A percentile compares a stretch with the other conserved stretches of the same genome.
Conservation (phyloP, 2,329 filamentous ascomycete species). For the Annulohypoxylon truncatum region DNA sequence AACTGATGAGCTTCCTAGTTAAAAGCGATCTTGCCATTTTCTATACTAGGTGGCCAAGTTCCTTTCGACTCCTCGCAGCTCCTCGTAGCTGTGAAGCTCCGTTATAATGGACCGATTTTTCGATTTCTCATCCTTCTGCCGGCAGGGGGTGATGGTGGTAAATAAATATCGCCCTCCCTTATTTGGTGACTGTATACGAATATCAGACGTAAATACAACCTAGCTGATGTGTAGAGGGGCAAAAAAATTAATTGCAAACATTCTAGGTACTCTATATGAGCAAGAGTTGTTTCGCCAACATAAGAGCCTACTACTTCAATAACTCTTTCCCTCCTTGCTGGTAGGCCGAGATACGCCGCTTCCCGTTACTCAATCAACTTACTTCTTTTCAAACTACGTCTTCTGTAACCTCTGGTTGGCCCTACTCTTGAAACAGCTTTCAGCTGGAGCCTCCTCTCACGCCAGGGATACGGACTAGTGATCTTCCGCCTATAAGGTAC, state of each 20-base stretch:
- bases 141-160: slow-evolving; percentile 31
- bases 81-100: not conserved
- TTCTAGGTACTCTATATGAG: not conserved
- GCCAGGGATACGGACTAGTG: slow-evolving; percentile 18
- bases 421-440: slow-evolving; percentile 37
- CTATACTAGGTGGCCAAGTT: slow-evolving; percentile 17
- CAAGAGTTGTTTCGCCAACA: slow-evolving; percentile 4
- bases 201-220: slow-evolving; percentile 23
- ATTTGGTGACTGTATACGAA: slow-evolving; percentile 21
- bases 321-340: slow-evolving; percentile 19
- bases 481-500: not conserved
- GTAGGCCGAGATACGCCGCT: slow-evolving; percentile 43
- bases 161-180: slow-evolving; percentile 19
- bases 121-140: slow-evolving; percentile 16
- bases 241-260: slow-evolving; percentile 20
- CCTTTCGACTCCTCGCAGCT: not conserved
- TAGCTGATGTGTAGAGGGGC: slow-evolving; percentile 23
- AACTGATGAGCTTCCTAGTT: slow-evolving; percentile 36
- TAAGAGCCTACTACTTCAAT: not conserved
- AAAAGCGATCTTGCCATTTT: slow-evolving; percentile 31
- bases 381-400: slow-evolving; percentile 11
- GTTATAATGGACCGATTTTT: slow-evolving; percentile 27
- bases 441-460: slow-evolving; percentile 41
- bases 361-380: slow-evolving; percentile 27
- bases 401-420: slow-evolving; percentile 38